Base-by-base conservation (phyloP, 495 filamentous ascomycete species). In the Lasiosphaeriaceae sp. region DNA sequence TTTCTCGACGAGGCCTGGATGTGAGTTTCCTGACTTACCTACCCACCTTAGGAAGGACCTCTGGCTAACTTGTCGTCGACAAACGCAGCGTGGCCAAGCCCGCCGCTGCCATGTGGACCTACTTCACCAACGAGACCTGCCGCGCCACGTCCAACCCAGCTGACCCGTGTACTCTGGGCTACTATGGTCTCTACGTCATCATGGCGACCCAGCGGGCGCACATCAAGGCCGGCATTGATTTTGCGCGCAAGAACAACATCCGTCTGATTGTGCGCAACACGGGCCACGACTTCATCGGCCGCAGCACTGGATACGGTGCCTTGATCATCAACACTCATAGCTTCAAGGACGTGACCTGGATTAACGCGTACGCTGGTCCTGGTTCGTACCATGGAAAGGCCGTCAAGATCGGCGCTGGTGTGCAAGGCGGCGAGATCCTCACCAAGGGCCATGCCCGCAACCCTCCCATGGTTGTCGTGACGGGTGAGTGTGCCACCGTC, bases 301-400 rank as follows among this genome's bases (percentile, higher is more conserved):
- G 79, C 54, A 79, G 76, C 7, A 75, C 72, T 11, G 83, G 83
- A 55, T 77, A 73, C 35, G 81, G 82, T 26, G 69, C 82, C 0
- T 63, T 88, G 20, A 68, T 77, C 47, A 72, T 88, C 55, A 86
- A 85, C 77, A 88, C 83, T 16, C 83, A 86, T 59, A 67, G 76
- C 50, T 74, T 88, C 57, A 79, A 85, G 58, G 63, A 73, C 8
- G 56, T 82, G 21, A 50, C 71, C 8, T 76, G 70, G 51, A 58
- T 68, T 37, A 58, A 75, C 20, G 69, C 69, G 5, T 82, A 78
- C 57, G 47, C 52, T 0, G 66, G 77, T 31, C 74, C 70, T 6
- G 55, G 62, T 24, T 48, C 48, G 1, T 70, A 68, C 59, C 54
- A 16, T 1, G 66, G 66, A 14, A 12, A 45, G 11, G 76, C 81